Conservation (phyloP, 2,329 filamentous ascomycete species). For the Ilyonectria destructans region DNA sequence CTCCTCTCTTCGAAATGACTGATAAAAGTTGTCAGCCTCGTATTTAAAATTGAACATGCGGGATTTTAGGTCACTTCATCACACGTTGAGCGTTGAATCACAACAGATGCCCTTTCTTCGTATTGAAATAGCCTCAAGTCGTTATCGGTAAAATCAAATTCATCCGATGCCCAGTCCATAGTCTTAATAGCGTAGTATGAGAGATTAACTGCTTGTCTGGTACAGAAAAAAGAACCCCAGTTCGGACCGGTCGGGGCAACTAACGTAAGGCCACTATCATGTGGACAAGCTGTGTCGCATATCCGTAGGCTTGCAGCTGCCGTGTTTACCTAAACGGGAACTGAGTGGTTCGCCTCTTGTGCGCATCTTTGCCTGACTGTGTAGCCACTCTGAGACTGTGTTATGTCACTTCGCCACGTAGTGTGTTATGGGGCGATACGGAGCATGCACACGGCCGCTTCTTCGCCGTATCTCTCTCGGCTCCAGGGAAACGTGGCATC, state of each 20-base stretch:
- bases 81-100: background rate
- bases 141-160: constrained; percentile 2
- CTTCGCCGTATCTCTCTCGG: background rate
- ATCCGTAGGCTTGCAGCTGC: background rate
- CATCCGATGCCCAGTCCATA: constrained; percentile 12
- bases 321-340: background rate
- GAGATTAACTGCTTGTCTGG: background rate
- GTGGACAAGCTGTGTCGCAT: background rate
- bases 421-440: too few relatives aligned
- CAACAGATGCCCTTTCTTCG: background rate
- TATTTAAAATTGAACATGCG: background rate
- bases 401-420: too few relatives aligned
- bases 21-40: background rate
- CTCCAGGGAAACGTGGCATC: background rate
- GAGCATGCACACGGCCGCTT: too few relatives aligned
- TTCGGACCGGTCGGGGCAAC: background rate
- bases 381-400: background rate
- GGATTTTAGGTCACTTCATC: background rate
- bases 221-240: background rate
- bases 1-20: background rate
- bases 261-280: background rate
- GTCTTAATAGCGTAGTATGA: background rate
- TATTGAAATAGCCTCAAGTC: constrained; percentile 13
- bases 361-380: background rate
- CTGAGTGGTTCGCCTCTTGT: background rate